Conservation (phyloP, 176 grass and related monocot genomes). For the Zea mays region Zm-B73-REFERENCE-NAM-5.0 NC_050102.1:84878001-84878500, state of each 20-base stretch:
- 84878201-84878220: slow-evolving; percentile 73
- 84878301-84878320: slow-evolving; percentile 65
- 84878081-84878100: slow-evolving; percentile 9
- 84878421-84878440: slow-evolving; percentile 81
- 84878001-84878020: slow-evolving; percentile 34
- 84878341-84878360: slow-evolving; percentile 54
- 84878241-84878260: slow-evolving; percentile 28
- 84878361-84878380: slow-evolving; percentile 53
- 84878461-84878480: slow-evolving; percentile 56
- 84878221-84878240: slow-evolving; percentile 75
- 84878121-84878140: not conserved
- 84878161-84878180: slow-evolving; percentile 67
- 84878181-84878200: slow-evolving; percentile 81
- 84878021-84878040: slow-evolving; percentile 35
- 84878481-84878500: slow-evolving; percentile 52
- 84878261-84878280: not conserved
- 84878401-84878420: slow-evolving; percentile 47
- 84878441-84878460: slow-evolving; percentile 66
- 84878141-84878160: not conserved
- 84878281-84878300: slow-evolving; percentile 37
- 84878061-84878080: slow-evolving; percentile 30
- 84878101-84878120: not conserved
- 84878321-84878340: slow-evolving; percentile 65
- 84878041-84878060: slow-evolving; percentile 36
- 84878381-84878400: slow-evolving; percentile 39